Evolutionary conservation across 2,329 filamentous ascomycete genomes (phyloP).

Genomic region (Remersonia thermophila): DNA sequence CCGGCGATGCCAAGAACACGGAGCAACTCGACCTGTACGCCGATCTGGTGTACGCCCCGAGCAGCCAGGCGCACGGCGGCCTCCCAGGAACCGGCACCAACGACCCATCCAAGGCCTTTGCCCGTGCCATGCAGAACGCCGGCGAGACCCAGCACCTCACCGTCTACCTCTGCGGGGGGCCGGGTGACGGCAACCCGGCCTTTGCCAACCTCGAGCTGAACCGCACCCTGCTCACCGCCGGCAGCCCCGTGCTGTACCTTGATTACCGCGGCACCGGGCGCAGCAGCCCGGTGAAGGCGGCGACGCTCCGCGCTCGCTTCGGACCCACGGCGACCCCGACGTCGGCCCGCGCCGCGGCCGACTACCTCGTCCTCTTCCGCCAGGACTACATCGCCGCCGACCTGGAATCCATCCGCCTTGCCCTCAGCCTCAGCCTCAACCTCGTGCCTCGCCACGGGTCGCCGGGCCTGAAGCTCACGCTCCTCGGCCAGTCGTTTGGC

Average conservation of each 20-base stretch:
- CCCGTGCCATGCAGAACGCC: not conserved
- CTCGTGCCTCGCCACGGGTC: too few relatives aligned
- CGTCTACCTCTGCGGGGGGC: constrained; percentile 57
- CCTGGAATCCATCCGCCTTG: constrained; percentile 55
- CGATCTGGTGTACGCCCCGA: not conserved
- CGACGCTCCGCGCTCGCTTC: constrained; percentile 16
- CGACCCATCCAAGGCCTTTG: not conserved
- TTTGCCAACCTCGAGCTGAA: constrained; percentile 30
- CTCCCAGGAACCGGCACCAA: not conserved
- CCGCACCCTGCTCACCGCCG: constrained; percentile 47
- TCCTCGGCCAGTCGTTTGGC: constrained; percentile 62
- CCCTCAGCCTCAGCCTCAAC: constrained; percentile 29
- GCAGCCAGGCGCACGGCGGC: too few relatives aligned
- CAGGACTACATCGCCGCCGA: constrained; percentile 64
- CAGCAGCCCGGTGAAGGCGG: constrained; percentile 45
- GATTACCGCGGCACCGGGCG: constrained; percentile 63
- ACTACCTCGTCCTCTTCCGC: constrained; percentile 54
- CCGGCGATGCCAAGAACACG: too few relatives aligned
- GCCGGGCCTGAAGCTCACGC: constrained; percentile 52
- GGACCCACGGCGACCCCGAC: constrained; percentile 39
- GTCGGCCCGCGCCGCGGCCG: constrained; percentile 37
- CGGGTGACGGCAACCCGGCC: constrained; percentile 39
- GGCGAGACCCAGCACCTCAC: constrained; percentile 9
- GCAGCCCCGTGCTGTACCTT: constrained; percentile 55
- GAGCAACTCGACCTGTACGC: not conserved